Conservation (phyloP, 129 eudicot species). For the Ambrosia trifida region DNA sequence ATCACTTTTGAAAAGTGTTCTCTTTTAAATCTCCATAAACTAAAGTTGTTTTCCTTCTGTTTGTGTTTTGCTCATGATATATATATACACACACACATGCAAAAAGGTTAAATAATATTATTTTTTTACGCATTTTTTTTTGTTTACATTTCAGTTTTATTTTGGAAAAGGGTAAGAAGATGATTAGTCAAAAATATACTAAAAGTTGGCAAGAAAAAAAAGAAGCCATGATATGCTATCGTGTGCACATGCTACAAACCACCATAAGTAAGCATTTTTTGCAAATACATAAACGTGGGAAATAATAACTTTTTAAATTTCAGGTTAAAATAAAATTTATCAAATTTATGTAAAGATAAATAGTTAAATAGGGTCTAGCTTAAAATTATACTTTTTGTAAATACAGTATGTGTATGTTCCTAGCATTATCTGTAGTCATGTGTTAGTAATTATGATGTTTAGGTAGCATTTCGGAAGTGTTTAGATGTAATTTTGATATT, state of each 20-base stretch:
- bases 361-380: no score
- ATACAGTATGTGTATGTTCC: no score
- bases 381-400: no score
- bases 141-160: background rate
- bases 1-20: background rate
- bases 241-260: background rate
- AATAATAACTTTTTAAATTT: background rate
- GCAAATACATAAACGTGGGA: background rate
- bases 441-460: no score
- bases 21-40: no score
- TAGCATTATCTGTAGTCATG: no score
- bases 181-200: background rate
- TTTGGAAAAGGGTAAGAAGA: background rate
- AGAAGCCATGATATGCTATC: background rate
- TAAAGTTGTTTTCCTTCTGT: background rate
- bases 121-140: background rate
- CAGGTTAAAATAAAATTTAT: no score
- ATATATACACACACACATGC: no score
- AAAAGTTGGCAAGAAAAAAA: conserved; percentile 20
- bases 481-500: no score
- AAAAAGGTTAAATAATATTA: background rate
- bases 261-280: background rate
- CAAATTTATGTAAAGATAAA: no score
- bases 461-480: no score
- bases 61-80: background rate